phyloP scores from a whole-genome alignment of 2,329 filamentous ascomycete species.

The Exserohilum rostratum region DNA sequence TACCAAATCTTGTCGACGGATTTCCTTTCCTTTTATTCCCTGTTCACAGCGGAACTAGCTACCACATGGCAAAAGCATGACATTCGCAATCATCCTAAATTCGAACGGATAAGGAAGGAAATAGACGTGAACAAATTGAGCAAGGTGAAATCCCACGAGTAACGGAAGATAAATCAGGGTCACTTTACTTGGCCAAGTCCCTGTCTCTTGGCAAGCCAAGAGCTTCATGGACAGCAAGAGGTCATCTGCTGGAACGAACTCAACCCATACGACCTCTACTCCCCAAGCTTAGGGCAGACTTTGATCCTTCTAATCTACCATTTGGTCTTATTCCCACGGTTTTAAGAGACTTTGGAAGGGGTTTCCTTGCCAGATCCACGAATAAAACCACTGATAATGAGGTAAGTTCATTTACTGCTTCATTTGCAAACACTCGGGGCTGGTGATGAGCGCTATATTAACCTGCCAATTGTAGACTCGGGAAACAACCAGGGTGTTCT shows the following conservation, averaged over 20 bases:
- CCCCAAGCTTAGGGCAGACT: background rate
- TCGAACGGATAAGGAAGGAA: background rate
- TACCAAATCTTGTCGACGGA: background rate
- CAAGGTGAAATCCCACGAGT: background rate
- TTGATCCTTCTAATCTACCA: no score
- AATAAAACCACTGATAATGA: background rate
- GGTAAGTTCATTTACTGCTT: background rate
- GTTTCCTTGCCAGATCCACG: background rate
- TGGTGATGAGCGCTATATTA: background rate
- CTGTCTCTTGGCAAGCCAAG: background rate
- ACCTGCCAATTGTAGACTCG: background rate
- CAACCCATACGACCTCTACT: background rate
- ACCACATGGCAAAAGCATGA: background rate
- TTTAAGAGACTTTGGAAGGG: no score
- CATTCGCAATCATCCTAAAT: background rate
- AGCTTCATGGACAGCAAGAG: background rate
- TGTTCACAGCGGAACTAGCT: background rate
- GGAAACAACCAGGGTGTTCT: background rate
- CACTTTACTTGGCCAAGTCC: background rate
- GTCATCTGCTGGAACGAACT: background rate
- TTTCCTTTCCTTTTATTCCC: background rate
- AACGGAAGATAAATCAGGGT: background rate
- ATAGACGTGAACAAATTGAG: background rate
- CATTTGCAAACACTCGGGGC: background rate
- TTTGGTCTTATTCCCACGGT: background rate